Evolutionary conservation across 169 alveolate genomes (phyloP), one percentile per base, ranked within the genome.

Genomic region (Cystoisospora suis): DNA sequence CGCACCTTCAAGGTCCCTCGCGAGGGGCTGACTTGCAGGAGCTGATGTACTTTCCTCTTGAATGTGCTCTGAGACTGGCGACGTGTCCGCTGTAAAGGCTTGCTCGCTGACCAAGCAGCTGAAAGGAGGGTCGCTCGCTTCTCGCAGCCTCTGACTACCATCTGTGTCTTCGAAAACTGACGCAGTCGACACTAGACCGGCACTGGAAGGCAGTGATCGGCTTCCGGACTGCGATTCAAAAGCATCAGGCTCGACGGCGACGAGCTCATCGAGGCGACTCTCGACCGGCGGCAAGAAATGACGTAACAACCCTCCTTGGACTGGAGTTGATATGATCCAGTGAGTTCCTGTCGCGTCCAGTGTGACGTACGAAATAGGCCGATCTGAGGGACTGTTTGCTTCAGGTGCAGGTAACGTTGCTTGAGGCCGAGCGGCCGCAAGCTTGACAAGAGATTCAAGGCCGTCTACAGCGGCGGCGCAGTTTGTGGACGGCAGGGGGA

Each of bases 261-360:
- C 46, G 38, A 65, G 36, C 46, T 65, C 79, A 65, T 65, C 79
- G 46, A 65, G 29, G 44, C 79, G 79, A 44, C 36, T 29, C 36
- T 65, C 23, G 27, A 44, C 42, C 9, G 79, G 79, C 42, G 79
- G 79, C 29, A 65, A 44, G 42, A 65, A 65, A 29, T 65, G 79
- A 20, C 79, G 46, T 4, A 65, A 44, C 0, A 65, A 5, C 29
- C 79, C 79, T 40, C 79, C 79, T 12, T 65, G 29, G 15, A 65
- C 79, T 65, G 79, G 79, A 20, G 79, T 65, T 12, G 79, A 65
- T 40, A 65, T 65, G 29, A 65, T 3, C 79, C 79, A 65, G 42
- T 65, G 79, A 27, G 79, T 65, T 65, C 79, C 42, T 12, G 36
- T 3, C 29, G 79, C 79, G 3, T 65, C 36, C 29, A 65, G 42